Conservation (phyloP, 2,329 filamentous ascomycete genomes). For the Arthrobotrys conoides region DNA sequence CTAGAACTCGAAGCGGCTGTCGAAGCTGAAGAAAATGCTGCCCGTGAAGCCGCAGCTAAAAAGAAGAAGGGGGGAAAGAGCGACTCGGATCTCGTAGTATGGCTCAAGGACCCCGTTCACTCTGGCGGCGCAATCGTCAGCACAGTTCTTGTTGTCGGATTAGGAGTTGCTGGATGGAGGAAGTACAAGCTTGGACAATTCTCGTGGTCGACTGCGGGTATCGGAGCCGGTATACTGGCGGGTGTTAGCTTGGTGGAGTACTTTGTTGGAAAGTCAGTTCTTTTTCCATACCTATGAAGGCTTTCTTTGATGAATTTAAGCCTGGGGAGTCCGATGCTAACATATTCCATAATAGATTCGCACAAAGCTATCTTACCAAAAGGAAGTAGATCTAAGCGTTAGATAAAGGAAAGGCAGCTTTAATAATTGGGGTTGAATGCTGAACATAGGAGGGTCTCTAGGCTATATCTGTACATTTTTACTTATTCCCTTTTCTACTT, state of each 20-base stretch:
- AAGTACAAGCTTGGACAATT: constrained; percentile 45
- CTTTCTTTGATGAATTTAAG: background rate
- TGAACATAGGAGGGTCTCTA: constrained; percentile 1
- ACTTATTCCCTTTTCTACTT: background rate
- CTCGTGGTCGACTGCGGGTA: constrained; percentile 43
- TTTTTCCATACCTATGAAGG: background rate
- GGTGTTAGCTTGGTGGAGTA: constrained; percentile 58
- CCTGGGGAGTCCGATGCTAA: constrained; percentile 9
- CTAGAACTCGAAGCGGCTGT: constrained; percentile 46
- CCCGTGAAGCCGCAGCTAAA: constrained; percentile 27
- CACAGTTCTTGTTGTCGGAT: constrained; percentile 27
- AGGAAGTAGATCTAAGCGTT: constrained; percentile 48
- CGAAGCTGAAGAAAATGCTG: constrained; percentile 49
- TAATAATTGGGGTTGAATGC: background rate
- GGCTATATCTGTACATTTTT: constrained; percentile 21
- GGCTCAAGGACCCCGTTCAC: constrained; percentile 53
- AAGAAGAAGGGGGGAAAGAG: constrained; percentile 13
- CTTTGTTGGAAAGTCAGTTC: constrained; percentile 51
- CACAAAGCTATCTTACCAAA: constrained; percentile 37
- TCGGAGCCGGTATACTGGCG: constrained; percentile 46
- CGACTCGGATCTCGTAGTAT: constrained; percentile 66
- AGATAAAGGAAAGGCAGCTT: background rate
- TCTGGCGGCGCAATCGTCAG: constrained; percentile 39
- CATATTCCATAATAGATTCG: constrained; percentile 20
- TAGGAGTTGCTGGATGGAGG: constrained; percentile 50